Percentiles rank a stretch among this genome's conserved stretches.
Evolutionary conservation across 2,329 filamentous ascomycete species (phyloP).

Genomic region (Myriosclerotinia scirpicola): DNA sequence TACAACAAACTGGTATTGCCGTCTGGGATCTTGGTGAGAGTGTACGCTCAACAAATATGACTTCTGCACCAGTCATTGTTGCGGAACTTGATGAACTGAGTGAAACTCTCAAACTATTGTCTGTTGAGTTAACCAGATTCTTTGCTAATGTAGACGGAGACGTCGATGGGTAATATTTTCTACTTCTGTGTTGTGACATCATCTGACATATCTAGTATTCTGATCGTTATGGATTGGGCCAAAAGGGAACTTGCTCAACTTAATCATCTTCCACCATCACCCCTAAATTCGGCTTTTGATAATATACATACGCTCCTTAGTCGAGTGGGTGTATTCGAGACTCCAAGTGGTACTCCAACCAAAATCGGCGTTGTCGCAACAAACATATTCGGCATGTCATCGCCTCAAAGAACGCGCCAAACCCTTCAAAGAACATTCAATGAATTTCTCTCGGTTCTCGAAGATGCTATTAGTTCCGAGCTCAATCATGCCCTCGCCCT

Average conservation of each 20-base stretch:
- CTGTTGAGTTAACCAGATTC: slow-evolving; percentile 84
- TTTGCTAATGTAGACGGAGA: slow-evolving; percentile 93
- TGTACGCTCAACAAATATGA: slow-evolving; percentile 86
- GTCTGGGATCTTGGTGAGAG: slow-evolving; percentile 95
- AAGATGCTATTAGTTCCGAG: slow-evolving; percentile 85
- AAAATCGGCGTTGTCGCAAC: slow-evolving; percentile 67
- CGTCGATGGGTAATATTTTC: slow-evolving; percentile 67
- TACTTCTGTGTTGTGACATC: slow-evolving; percentile 15
- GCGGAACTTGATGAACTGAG: slow-evolving; percentile 81
- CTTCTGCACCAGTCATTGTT: slow-evolving; percentile 82
- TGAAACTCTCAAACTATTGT: slow-evolving; percentile 80
- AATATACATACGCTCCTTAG: slow-evolving; percentile 80
- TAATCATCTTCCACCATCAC: slow-evolving; percentile 58
- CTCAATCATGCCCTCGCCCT: slow-evolving; percentile 76
- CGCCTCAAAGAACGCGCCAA: slow-evolving; percentile 74
- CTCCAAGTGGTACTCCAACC: slow-evolving; percentile 57
- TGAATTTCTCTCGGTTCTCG: slow-evolving; percentile 82
- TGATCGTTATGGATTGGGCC: slow-evolving; percentile 96
- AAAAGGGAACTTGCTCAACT: slow-evolving; percentile 77
- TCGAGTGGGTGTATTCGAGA: slow-evolving; percentile 61
- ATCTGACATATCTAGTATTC: slow-evolving; percentile 56
- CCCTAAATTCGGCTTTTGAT: slow-evolving; percentile 71
- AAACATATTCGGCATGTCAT: slow-evolving; percentile 75
- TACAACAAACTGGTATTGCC: slow-evolving; percentile 88
- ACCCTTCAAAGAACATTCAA: slow-evolving; percentile 85